These are phyloP conservation scores for Cutaneotrichosporon cavernicola DNA, from an alignment of 1,284 basidiomycete species.

Conservation along the genomic window DNA sequence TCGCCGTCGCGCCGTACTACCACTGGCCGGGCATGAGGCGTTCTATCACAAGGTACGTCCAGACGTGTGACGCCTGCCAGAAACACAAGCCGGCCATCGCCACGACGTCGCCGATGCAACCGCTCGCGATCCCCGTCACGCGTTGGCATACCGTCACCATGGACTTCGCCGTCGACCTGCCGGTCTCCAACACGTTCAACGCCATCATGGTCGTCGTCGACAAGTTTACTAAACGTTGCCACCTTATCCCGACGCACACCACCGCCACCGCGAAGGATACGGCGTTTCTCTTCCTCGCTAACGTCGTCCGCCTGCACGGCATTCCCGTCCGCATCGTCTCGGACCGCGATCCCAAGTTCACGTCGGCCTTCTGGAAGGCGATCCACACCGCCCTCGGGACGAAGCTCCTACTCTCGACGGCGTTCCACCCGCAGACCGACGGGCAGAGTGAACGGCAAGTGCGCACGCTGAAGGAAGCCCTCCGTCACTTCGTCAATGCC, in stretches of 20 bases:
- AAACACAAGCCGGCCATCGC: too few relatives aligned
- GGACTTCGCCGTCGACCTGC: conserved; percentile 52
- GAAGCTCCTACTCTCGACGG: neutral
- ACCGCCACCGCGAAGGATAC: conserved; percentile 20
- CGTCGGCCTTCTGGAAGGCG: neutral
- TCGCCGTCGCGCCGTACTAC: neutral
- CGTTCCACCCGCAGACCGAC: conserved; percentile 23
- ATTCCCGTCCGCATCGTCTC: neutral
- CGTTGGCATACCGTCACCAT: too few relatives aligned
- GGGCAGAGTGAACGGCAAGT: conserved; percentile 34
- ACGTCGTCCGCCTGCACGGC: neutral
- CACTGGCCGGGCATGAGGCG: neutral
- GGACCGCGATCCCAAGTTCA: neutral
- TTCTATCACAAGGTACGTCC: too few relatives aligned
- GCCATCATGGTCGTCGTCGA: conserved; percentile 56
- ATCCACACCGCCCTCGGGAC: neutral
- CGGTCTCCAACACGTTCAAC: conserved; percentile 50
- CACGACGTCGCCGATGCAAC: too few relatives aligned
- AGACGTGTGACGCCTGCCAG: too few relatives aligned
- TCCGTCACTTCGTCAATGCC: conserved; percentile 37
- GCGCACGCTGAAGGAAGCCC: conserved; percentile 31
- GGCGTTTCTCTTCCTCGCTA: neutral
- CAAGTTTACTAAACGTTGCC: conserved; percentile 53
- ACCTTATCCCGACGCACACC: conserved; percentile 48
- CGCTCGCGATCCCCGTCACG: too few relatives aligned